Evolutionary conservation across 192 early-diverging fungal genomes (phyloP), one percentile per base, ranked within the genome.

Genomic region (Backusella mclennaniae): DNA sequence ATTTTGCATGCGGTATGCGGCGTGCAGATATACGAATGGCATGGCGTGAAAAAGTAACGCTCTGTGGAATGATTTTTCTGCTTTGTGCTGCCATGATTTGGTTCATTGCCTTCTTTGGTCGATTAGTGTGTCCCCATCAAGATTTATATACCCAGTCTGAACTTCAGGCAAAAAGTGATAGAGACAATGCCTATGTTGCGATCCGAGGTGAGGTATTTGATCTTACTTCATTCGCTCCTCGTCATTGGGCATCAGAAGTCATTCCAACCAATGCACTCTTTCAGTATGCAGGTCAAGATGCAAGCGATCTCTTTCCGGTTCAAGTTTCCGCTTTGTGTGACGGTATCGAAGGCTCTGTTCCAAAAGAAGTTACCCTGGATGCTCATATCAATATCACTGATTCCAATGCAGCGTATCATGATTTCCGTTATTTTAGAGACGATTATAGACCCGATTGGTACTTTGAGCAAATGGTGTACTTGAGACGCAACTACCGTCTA

Each of bases 1-100:
- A 35, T 26, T 85, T 75, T 69, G 88, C 89, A 69, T 93, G 93
- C 19, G 88, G 91, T 35, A 94, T 96, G 90, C 86, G 89, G 79
- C 87, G 90, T 73, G 85, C 85, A 33, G 93, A 94, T 77, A 87
- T 95, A 69, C 92, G 91, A 33, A 90, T 95, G 87, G 98, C 98
- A 14, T 99, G 98, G 98, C 89, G 98, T 71, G 98, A 99, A 82
- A 98, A 99, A 82, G 90, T 96, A 4, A 92, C 98, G 2, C 87
- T 99, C 17, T 96, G 95, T 76, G 73, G 93, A 75, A 81, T 99
- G 74, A 95, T 97, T 52, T 84, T 91, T 36, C 85, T 95, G 53
- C 79, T 97, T 66, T 94, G 93, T 66, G 87, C 80, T 12, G 79
- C 88, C 77, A 91, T 97, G 75, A 85, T 98, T 39, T 97, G 98